Evolutionary conservation across 2,329 filamentous ascomycete genomes (phyloP).

Genomic region (Xenosphaeropsis pyriputrescens): DNA sequence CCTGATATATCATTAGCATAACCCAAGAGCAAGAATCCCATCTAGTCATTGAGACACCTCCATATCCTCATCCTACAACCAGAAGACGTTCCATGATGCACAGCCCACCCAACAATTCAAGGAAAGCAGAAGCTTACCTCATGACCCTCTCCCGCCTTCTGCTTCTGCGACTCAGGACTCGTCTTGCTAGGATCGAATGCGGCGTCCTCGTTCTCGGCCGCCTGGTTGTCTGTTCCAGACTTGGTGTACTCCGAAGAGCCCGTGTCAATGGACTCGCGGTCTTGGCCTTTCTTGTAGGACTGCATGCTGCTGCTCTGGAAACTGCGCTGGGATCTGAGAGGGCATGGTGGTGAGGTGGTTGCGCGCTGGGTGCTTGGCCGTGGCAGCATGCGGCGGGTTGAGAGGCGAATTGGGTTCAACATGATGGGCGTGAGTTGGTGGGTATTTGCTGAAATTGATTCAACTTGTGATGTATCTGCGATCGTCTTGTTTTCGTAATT

Average conservation of each 20-base stretch:
- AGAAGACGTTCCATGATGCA: too few relatives aligned
- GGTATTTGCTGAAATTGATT: too few relatives aligned
- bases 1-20: constrained; percentile 11
- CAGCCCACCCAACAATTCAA: not conserved
- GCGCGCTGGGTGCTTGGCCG: too few relatives aligned
- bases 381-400: too few relatives aligned
- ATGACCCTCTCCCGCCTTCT: constrained; percentile 22
- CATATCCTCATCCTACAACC: too few relatives aligned
- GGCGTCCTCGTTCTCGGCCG: constrained; percentile 37
- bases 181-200: constrained; percentile 60
- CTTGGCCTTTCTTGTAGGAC: constrained; percentile 26
- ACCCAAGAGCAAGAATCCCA: not conserved
- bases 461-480: too few relatives aligned
- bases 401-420: too few relatives aligned
- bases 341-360: too few relatives aligned
- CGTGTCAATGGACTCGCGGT: constrained; percentile 50
- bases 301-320: too few relatives aligned
- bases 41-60: not conserved
- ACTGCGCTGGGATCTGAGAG: too few relatives aligned
- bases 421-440: too few relatives aligned
- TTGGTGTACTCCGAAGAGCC: constrained; percentile 52
- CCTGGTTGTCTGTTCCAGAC: constrained; percentile 45
- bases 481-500: too few relatives aligned
- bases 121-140: constrained; percentile 2
- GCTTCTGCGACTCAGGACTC: constrained; percentile 44